These are phyloP conservation scores for Melocanna baccifera DNA, from an alignment of 176 grass and related monocot species.

Conservation along the genomic window DNA sequence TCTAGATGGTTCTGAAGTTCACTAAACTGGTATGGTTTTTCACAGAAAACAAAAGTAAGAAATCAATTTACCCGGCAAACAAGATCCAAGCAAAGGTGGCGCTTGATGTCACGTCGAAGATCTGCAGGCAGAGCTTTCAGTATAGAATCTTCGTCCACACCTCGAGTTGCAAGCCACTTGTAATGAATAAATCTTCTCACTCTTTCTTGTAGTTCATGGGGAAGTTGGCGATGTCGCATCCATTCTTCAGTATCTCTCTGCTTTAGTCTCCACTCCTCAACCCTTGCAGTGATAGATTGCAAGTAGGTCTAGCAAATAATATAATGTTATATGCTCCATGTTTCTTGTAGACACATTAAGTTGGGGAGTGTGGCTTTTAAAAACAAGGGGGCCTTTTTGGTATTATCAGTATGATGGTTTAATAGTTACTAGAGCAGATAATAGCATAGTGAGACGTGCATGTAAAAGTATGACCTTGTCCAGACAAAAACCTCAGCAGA, in stretches of 20 bases:
- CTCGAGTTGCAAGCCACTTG: slow-evolving; percentile 93
- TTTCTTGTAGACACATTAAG: slow-evolving; percentile 4
- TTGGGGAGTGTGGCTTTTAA: neutral
- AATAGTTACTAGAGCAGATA: neutral
- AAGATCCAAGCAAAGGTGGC: slow-evolving; percentile 83
- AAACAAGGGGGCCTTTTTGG: neutral
- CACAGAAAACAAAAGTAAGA: neutral
- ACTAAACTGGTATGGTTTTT: neutral
- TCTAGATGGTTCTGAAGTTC: neutral
- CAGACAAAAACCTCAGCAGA: neutral
- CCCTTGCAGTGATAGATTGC: slow-evolving; percentile 88
- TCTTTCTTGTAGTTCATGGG: slow-evolving; percentile 56
- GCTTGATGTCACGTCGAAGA: slow-evolving; percentile 88
- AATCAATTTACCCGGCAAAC: slow-evolving; percentile 72
- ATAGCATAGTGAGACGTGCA: neutral
- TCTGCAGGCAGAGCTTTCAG: slow-evolving; percentile 67
- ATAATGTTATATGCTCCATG: slow-evolving; percentile 14
- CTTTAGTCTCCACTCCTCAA: slow-evolving; percentile 96
- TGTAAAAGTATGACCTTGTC: neutral
- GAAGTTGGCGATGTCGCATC: slow-evolving; percentile 93
- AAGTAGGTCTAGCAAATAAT: slow-evolving; percentile 72
- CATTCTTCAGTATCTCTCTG: slow-evolving; percentile 93
- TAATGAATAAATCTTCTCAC: slow-evolving; percentile 90
- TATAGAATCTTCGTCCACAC: slow-evolving; percentile 91
- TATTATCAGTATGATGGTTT: neutral